These are phyloP conservation scores for Aureobasidium uvarum DNA, from an alignment of 2,329 filamentous ascomycete species.

Conservation along the genomic window DNA sequence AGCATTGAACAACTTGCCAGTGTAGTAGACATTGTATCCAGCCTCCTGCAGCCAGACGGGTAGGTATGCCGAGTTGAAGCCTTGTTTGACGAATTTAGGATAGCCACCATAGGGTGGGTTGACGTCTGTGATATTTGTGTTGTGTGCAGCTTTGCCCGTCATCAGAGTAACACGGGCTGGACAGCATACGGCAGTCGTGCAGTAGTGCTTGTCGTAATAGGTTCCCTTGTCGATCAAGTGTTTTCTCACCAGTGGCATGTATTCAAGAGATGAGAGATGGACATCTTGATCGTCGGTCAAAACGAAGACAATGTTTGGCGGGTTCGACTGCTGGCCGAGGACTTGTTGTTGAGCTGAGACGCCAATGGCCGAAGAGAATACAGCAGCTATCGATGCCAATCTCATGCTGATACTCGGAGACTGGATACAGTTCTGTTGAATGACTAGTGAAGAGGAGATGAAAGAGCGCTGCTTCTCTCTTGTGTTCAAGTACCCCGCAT, in stretches of 20 bases:
- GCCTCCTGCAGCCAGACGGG: conserved; percentile 68
- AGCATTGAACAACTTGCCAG: conserved; percentile 68
- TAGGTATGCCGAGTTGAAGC: conserved; percentile 65
- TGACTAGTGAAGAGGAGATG: background rate
- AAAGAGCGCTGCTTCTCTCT: background rate
- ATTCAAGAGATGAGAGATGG: conserved; percentile 59
- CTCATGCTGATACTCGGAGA: background rate
- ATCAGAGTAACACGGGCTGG: conserved; percentile 64
- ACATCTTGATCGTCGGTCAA: conserved; percentile 68
- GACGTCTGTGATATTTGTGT: conserved; percentile 66
- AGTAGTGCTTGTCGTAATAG: conserved; percentile 62
- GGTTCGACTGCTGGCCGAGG: background rate
- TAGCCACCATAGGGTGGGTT: conserved; percentile 59
- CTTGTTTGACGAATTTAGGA: conserved; percentile 63
- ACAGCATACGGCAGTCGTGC: conserved; percentile 66
- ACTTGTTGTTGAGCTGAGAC: conserved; percentile 5
- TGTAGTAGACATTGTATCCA: conserved; percentile 69
- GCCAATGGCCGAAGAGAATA: background rate
- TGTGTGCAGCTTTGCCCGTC: conserved; percentile 63
- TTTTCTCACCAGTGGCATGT: conserved; percentile 59
- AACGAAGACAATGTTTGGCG: conserved; percentile 64
- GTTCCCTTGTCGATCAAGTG: conserved; percentile 60
- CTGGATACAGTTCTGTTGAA: background rate
- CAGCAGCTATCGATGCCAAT: background rate
- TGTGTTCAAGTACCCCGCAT: conserved; percentile 16